phyloP scores from a whole-genome alignment of 805 yeast genomes.

The Grigorovia transvaalensis region DNA sequence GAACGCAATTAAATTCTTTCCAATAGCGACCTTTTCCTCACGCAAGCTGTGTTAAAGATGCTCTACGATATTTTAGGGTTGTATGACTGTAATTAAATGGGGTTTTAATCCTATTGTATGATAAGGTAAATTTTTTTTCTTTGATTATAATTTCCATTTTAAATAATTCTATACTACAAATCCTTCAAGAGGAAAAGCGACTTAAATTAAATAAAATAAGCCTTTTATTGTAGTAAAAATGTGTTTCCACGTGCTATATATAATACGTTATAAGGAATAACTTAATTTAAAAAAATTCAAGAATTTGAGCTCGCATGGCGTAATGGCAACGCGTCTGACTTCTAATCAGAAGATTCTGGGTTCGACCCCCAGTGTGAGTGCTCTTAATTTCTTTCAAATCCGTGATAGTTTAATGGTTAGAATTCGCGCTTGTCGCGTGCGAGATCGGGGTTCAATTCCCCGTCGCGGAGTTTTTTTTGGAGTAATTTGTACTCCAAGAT shows the following conservation, averaged over 20 bases:
- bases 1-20: no score
- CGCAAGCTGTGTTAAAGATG: no score
- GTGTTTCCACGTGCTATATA: background rate
- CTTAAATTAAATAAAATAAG: background rate
- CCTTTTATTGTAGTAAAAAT: background rate
- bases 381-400: slow-evolving; percentile 6
- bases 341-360: slow-evolving; percentile 47
- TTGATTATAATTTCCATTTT: no score
- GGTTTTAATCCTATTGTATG: no score
- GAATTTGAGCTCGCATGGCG: slow-evolving; percentile 39
- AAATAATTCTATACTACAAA: no score
- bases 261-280: background rate
- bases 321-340: slow-evolving; percentile 49
- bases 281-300: background rate
- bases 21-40: no score
- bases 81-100: no score
- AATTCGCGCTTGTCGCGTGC: slow-evolving; percentile 3
- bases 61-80: no score
- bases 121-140: no score
- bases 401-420: slow-evolving; percentile 3
- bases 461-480: slow-evolving; percentile 1
- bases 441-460: slow-evolving; percentile 3
- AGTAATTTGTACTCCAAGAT: no score
- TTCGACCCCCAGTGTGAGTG: slow-evolving; percentile 48
- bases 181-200: no score